Evolutionary conservation across 257 asterid genomes (phyloP).

Genomic region (Datura wrightii): DNA sequence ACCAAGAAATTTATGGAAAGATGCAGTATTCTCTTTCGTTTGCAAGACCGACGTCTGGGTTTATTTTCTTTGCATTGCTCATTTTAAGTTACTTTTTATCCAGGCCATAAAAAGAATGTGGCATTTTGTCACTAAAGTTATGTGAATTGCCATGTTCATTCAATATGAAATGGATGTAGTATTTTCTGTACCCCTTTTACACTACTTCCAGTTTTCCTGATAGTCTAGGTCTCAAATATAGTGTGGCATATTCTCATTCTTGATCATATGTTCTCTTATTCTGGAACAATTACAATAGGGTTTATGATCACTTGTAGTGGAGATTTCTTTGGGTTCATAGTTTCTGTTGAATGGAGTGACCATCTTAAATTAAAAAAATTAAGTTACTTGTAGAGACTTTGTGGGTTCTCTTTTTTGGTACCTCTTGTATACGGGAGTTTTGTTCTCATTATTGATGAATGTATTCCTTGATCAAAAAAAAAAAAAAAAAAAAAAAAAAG

Average conservation of each 20-base stretch:
- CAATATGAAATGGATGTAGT: not conserved
- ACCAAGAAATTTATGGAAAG: not conserved
- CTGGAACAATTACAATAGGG: not conserved
- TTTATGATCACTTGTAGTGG: not conserved
- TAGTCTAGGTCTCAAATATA: not conserved
- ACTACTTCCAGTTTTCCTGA: not conserved
- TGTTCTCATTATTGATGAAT: not conserved
- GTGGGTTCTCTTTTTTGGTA: not conserved
- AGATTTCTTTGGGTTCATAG: not conserved
- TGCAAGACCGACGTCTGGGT: not conserved
- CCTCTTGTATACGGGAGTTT: not conserved
- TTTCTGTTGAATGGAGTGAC: not conserved
- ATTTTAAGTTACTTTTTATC: not conserved
- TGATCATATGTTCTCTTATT: not conserved
- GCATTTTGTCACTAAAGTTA: not conserved
- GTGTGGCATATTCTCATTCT: not conserved
- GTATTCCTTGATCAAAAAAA: not conserved
- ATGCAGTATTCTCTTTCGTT: not conserved
- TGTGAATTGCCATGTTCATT: not conserved
- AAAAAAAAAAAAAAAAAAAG: no score
- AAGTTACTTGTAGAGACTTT: not conserved
- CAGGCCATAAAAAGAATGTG: not conserved
- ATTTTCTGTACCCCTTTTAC: not conserved
- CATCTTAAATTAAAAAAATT: not conserved
- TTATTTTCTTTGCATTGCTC: not conserved